Percentiles rank a stretch among this genome's conserved stretches.
Conservation (phyloP, 1,139 yeast genomes). For the Zygoascus sp. region DNA sequence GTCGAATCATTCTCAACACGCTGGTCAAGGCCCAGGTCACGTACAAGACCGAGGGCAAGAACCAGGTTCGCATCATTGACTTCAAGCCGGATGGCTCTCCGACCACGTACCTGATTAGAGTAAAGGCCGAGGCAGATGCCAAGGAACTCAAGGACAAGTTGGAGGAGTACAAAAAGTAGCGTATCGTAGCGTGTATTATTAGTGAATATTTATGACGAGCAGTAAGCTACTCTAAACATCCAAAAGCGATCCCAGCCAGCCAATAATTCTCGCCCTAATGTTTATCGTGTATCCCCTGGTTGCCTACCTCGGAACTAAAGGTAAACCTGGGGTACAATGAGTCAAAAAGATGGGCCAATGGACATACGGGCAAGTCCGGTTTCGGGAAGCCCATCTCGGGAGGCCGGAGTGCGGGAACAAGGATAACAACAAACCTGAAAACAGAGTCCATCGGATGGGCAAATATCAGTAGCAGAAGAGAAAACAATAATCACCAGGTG, state of each 20-base stretch:
- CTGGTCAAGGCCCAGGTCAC: slow-evolving; percentile 52
- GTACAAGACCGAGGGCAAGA: slow-evolving; percentile 37
- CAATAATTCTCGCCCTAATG: neutral
- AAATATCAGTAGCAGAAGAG: too few species aligned
- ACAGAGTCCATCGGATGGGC: neutral
- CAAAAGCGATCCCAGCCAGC: neutral
- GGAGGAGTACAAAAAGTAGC: slow-evolving; percentile 37
- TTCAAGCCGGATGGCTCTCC: slow-evolving; percentile 45
- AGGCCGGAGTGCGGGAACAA: neutral
- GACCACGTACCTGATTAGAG: slow-evolving; percentile 64
- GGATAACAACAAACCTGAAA: neutral
- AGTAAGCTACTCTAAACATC: neutral
- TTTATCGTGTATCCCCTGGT: neutral
- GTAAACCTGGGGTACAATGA: neutral
- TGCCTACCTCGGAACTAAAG: neutral
- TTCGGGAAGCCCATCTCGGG: too few species aligned
- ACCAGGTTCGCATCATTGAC: slow-evolving; percentile 52
- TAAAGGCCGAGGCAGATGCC: slow-evolving; percentile 71
- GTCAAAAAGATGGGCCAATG: neutral
- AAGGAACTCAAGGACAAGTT: slow-evolving; percentile 53
- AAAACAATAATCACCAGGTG: too few species aligned
- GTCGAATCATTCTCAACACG: slow-evolving; percentile 71
- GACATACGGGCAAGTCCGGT: neutral
- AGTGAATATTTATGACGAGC: neutral
- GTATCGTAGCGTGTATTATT: neutral